These are phyloP conservation scores for Candida railenensis DNA, from an alignment of 805 yeast genomes.

Conservation along the genomic window DNA sequence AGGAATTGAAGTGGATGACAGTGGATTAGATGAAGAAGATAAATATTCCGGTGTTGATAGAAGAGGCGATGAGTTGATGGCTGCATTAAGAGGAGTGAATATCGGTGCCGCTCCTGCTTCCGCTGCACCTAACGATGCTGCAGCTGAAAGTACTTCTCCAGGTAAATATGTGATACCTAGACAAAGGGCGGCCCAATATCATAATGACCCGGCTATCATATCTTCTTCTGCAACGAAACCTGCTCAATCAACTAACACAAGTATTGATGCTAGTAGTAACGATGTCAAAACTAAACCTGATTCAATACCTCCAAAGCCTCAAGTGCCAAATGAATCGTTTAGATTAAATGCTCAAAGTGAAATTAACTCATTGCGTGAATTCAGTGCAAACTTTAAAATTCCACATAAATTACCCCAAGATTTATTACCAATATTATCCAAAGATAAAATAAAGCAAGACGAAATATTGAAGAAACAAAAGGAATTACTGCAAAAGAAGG, in stretches of 20 bases:
- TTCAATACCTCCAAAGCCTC: slow-evolving; percentile 34
- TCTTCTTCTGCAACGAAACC: slow-evolving; percentile 45
- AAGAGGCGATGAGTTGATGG: slow-evolving; percentile 50
- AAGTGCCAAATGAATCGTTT: slow-evolving; percentile 32
- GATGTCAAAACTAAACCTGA: slow-evolving; percentile 19
- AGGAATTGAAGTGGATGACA: slow-evolving; percentile 72
- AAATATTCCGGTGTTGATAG: slow-evolving; percentile 90
- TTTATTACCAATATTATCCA: slow-evolving; percentile 65
- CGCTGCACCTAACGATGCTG: slow-evolving; percentile 3
- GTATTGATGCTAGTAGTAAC: slow-evolving; percentile 6
- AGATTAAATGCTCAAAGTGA: slow-evolving; percentile 57
- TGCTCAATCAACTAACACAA: not conserved
- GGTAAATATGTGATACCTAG: slow-evolving; percentile 57
- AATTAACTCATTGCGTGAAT: slow-evolving; percentile 69
- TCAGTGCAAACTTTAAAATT: slow-evolving; percentile 78
- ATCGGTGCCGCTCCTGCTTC: slow-evolving; percentile 13
- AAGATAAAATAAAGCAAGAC: slow-evolving; percentile 64
- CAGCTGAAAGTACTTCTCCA: slow-evolving; percentile 13
- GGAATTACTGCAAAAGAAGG: slow-evolving; percentile 10
- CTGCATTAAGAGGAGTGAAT: slow-evolving; percentile 38
- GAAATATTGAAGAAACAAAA: slow-evolving; percentile 47
- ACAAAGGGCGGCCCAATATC: slow-evolving; percentile 50
- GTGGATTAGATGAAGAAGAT: slow-evolving; percentile 93
- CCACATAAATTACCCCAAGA: slow-evolving; percentile 61
- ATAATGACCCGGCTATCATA: slow-evolving; percentile 67